These are phyloP conservation scores for Calonectria montana DNA, from an alignment of 2,329 filamentous ascomycete genomes.

Conservation along the genomic window DNA sequence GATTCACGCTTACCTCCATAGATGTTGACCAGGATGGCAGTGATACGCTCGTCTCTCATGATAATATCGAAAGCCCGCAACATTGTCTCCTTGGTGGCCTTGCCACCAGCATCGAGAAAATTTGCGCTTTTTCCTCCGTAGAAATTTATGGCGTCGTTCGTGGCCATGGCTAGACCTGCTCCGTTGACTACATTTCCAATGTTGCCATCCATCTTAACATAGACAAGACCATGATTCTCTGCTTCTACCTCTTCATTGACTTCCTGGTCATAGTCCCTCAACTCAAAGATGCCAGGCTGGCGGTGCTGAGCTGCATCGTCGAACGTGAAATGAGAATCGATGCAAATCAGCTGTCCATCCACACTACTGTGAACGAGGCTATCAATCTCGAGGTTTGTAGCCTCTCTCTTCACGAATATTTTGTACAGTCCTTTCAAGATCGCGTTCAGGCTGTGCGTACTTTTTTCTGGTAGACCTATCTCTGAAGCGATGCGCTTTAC, in stretches of 20 bases:
- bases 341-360: slow-evolving; percentile 45
- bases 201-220: slow-evolving; percentile 71
- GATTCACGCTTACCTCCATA: slow-evolving; percentile 51
- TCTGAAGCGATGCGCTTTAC: slow-evolving; percentile 25
- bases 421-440: slow-evolving; percentile 40
- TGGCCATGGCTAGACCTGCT: slow-evolving; percentile 92
- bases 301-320: slow-evolving; percentile 60
- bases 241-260: slow-evolving; percentile 50
- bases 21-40: slow-evolving; percentile 72
- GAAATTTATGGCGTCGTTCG: slow-evolving; percentile 79
- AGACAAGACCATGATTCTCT: slow-evolving; percentile 78
- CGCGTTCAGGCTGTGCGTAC: slow-evolving; percentile 26
- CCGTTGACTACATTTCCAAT: slow-evolving; percentile 91
- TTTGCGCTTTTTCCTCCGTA: slow-evolving; percentile 80
- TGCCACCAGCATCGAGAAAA: slow-evolving; percentile 90
- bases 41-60: slow-evolving; percentile 76
- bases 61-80: slow-evolving; percentile 81
- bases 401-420: slow-evolving; percentile 60
- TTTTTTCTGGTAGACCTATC: background rate
- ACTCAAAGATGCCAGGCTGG: slow-evolving; percentile 52
- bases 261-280: slow-evolving; percentile 50
- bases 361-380: slow-evolving; percentile 45
- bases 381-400: slow-evolving; percentile 57
- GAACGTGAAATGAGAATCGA: slow-evolving; percentile 56
- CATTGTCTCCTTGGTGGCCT: slow-evolving; percentile 86